A percentile compares a stretch with the other conserved stretches of the same genome.
These are phyloP conservation scores for Chenopodium berlandieri DNA, from an alignment of 148 eudicot genomes.

Conservation along the genomic window DNA sequence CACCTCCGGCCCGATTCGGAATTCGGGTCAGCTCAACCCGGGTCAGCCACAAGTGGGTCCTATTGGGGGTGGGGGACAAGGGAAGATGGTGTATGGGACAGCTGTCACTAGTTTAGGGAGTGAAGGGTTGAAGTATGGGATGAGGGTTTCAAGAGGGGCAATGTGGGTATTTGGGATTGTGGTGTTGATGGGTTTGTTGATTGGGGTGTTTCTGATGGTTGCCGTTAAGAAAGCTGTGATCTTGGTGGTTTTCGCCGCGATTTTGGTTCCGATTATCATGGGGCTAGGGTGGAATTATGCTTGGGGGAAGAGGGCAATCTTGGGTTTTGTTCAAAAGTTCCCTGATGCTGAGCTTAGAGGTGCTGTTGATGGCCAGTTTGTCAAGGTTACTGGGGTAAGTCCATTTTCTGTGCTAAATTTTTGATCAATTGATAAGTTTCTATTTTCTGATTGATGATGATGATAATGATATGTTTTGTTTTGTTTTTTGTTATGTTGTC, in stretches of 20 bases:
- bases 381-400: conserved; percentile 97
- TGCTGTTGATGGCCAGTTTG: conserved; percentile 88
- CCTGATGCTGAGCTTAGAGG: conserved; percentile 86
- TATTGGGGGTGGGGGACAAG: not conserved
- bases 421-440: not conserved
- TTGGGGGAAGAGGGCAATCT: conserved; percentile 53
- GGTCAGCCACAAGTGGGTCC: not conserved
- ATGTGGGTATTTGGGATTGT: conserved; percentile 74
- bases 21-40: conserved; percentile 46
- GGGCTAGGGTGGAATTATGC: conserved; percentile 56
- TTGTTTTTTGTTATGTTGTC: conserved; percentile 4
- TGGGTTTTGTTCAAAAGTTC: conserved; percentile 49
- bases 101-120: conserved; percentile 64
- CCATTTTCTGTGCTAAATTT: not conserved
- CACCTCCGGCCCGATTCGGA: conserved; percentile 72
- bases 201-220: conserved; percentile 66
- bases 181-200: conserved; percentile 71
- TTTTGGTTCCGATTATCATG: conserved; percentile 46
- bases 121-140: conserved; percentile 50
- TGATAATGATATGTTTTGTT: not conserved
- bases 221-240: conserved; percentile 65
- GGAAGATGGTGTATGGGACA: conserved; percentile 60
- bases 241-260: conserved; percentile 58
- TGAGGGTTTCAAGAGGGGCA: conserved; percentile 60
- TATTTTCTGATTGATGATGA: conserved; percentile 7